phyloP scores from a whole-genome alignment of 116 monocot species.

The Phalaenopsis hybrid region DNA sequence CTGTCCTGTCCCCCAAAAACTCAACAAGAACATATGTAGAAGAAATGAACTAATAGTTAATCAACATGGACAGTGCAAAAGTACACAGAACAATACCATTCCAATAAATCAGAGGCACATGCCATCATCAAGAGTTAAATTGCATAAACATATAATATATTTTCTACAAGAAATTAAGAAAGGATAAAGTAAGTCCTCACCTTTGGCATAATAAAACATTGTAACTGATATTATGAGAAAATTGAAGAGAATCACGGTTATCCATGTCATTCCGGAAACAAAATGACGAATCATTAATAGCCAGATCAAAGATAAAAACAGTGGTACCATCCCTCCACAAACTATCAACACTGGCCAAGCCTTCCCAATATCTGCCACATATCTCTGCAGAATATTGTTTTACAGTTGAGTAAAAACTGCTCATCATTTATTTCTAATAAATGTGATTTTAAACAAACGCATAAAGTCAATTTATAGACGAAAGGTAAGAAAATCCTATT shows the following conservation, averaged over 20 bases:
- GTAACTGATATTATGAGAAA: conserved; percentile 81
- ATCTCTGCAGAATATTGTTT: conserved; percentile 62
- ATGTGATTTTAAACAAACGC: neutral
- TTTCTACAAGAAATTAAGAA: neutral
- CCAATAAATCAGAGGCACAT: neutral
- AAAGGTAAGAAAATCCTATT: neutral
- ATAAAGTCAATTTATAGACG: neutral
- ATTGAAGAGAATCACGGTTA: conserved; percentile 86
- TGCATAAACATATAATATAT: neutral
- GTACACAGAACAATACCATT: neutral
- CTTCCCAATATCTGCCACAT: conserved; percentile 95
- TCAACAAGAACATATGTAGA: neutral
- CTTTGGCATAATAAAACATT: conserved; percentile 92
- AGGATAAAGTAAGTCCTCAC: conserved; percentile 20
- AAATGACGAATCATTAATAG: conserved; percentile 90
- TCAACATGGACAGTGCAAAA: neutral
- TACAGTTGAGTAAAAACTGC: neutral
- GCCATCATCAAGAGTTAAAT: neutral
- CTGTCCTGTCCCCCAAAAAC: neutral
- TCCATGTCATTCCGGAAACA: conserved; percentile 97
- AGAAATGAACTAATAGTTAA: neutral
- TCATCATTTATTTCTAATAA: neutral
- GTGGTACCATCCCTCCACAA: conserved; percentile 85
- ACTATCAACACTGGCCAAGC: conserved; percentile 97
- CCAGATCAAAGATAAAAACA: conserved; percentile 92